Percentiles rank a stretch among this genome's conserved stretches.
Conservation (phyloP, 169 alveolate species). For the Neospora caninum region DNA sequence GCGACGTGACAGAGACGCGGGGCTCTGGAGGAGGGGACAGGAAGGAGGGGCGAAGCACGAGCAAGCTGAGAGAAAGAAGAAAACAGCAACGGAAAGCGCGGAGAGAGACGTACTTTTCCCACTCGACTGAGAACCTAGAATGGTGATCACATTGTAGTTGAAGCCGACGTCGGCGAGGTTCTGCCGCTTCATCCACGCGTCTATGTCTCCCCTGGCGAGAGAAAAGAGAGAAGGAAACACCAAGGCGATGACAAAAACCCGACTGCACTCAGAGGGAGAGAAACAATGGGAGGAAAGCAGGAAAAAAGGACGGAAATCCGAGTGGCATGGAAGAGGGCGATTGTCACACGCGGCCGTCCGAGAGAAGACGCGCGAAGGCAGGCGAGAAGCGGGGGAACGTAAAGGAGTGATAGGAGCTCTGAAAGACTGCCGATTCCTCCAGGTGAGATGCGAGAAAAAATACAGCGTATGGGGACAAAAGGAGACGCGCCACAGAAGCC, state of each 20-base stretch:
- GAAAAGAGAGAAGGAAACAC: background rate
- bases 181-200: constrained; percentile 35
- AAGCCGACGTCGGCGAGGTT: constrained; percentile 62
- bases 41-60: too few species aligned
- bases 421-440: too few species aligned
- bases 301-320: background rate
- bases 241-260: too few species aligned
- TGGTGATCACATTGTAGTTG: constrained; percentile 85
- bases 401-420: background rate
- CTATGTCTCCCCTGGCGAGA: constrained; percentile 59
- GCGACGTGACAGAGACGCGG: background rate
- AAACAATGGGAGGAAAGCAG: background rate
- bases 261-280: background rate
- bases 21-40: too few species aligned
- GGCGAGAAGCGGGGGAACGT: background rate
- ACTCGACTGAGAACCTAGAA: constrained; percentile 92
- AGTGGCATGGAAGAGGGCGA: background rate
- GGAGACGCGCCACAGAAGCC: too few species aligned
- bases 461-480: too few species aligned
- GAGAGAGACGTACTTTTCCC: constrained; percentile 84
- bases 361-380: background rate
- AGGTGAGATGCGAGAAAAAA: too few species aligned
- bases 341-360: background rate
- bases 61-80: background rate
- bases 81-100: background rate